Percentiles rank a stretch among this genome's conserved stretches.
Evolutionary conservation across 2,329 filamentous ascomycete genomes (phyloP).

Genomic region (Curvularia sp.): DNA sequence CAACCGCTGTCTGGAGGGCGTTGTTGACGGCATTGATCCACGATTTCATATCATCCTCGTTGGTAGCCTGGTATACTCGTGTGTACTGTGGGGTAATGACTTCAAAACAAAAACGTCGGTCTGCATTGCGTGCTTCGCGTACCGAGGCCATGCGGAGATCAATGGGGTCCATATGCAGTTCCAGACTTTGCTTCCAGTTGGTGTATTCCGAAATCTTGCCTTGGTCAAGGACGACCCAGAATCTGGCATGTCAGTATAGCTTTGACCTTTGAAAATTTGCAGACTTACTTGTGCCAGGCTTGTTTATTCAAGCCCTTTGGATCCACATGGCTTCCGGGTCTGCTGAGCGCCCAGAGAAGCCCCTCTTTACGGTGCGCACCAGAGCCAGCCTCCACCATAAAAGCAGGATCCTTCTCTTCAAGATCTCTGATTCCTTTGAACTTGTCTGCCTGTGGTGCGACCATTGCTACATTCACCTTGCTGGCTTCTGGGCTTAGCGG

Average conservation of each 20-base stretch:
- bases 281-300: constrained; percentile 93
- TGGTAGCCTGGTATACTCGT: constrained; percentile 95
- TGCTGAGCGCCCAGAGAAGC: constrained; percentile 89
- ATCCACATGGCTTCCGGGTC: constrained; percentile 92
- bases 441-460: constrained; percentile 57
- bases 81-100: constrained; percentile 97
- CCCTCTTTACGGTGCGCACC: constrained; percentile 87
- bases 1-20: constrained; percentile 92
- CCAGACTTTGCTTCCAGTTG: constrained; percentile 97
- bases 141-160: constrained; percentile 97
- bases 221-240: constrained; percentile 98
- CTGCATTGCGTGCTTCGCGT: constrained; percentile 90
- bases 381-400: constrained; percentile 58
- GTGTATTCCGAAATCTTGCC: constrained; percentile 97
- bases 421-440: constrained; percentile 94
- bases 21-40: constrained; percentile 99
- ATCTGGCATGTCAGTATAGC: constrained; percentile 63
- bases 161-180: constrained; percentile 97
- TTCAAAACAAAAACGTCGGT: constrained; percentile 96
- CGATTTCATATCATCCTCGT: constrained; percentile 95
- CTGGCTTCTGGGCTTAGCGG: constrained; percentile 41
- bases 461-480: constrained; percentile 33
- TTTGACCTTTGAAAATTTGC: background rate
- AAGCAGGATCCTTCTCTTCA: constrained; percentile 73
- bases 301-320: constrained; percentile 95